A percentile compares a stretch with the other conserved stretches of the same genome.
Conservation (phyloP, 2,329 filamentous ascomycete species). For the Nothophaeocryptopus gaeumannii region DNA sequence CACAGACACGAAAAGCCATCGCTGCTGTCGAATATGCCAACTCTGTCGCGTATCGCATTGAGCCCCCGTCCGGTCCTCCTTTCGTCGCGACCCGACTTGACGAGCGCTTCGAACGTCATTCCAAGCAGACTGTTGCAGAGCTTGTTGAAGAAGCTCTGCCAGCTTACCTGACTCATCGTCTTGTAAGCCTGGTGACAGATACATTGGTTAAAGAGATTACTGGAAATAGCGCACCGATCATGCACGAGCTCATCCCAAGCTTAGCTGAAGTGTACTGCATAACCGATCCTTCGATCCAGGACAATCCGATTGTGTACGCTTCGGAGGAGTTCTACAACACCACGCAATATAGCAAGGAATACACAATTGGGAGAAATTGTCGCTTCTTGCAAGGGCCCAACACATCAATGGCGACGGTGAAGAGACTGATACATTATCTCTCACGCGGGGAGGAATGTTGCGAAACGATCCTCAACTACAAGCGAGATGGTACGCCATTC, state of each 20-base stretch:
- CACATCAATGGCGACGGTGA: slow-evolving; percentile 35
- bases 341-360: slow-evolving; percentile 43
- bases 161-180: slow-evolving; percentile 41
- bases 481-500: slow-evolving; percentile 41
- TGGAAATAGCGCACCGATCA: slow-evolving; percentile 40
- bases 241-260: slow-evolving; percentile 41
- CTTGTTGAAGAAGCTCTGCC: slow-evolving; percentile 43
- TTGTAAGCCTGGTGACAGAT: slow-evolving; percentile 42
- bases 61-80: slow-evolving; percentile 22
- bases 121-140: slow-evolving; percentile 33
- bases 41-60: slow-evolving; percentile 39
- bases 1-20: slow-evolving; percentile 42
- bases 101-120: slow-evolving; percentile 37
- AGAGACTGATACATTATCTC: slow-evolving; percentile 38
- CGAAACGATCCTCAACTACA: slow-evolving; percentile 46
- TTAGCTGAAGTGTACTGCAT: slow-evolving; percentile 48
- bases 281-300: slow-evolving; percentile 42
- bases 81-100: slow-evolving; percentile 38
- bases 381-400: slow-evolving; percentile 46
- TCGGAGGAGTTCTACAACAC: slow-evolving; percentile 47
- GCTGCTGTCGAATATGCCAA: slow-evolving; percentile 47
- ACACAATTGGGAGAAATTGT: slow-evolving; percentile 46
- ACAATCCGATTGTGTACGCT: slow-evolving; percentile 48
- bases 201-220: slow-evolving; percentile 45
- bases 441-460: slow-evolving; percentile 41